Evolutionary conservation across 352 stramenopile genomes (phyloP).

Genomic region (Globisporangium okanoganense): DNA sequence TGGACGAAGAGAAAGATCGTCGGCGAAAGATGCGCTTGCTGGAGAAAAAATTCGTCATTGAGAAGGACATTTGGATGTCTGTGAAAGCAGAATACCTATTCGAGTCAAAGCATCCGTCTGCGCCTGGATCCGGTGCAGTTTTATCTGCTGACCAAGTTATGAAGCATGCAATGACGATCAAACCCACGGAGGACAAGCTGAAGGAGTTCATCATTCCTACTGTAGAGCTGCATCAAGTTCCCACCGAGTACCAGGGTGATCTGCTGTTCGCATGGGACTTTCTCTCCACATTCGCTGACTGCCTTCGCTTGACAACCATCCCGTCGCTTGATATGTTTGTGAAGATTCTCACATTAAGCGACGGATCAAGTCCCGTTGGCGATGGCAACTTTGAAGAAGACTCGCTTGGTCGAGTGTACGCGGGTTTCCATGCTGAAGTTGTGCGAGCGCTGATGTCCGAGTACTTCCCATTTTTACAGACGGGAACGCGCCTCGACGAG

Average conservation of each 20-base stretch:
- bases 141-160: not conserved
- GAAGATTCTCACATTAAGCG: conserved; percentile 39
- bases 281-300: conserved; percentile 70
- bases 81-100: conserved; percentile 40
- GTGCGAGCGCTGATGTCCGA: conserved; percentile 50
- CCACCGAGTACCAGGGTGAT: conserved; percentile 40
- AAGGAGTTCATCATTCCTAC: conserved; percentile 26
- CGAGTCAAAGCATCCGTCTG: conserved; percentile 6
- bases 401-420: conserved; percentile 37
- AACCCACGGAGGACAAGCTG: not conserved
- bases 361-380: conserved; percentile 43
- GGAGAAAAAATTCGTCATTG: conserved; percentile 46
- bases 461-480: conserved; percentile 69
- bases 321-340: conserved; percentile 55
- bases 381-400: conserved; percentile 49
- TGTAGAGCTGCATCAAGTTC: conserved; percentile 36
- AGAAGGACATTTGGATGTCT: conserved; percentile 49
- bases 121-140: not conserved
- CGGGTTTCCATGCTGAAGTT: conserved; percentile 50
- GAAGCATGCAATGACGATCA: not conserved
- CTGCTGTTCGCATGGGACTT: conserved; percentile 78
- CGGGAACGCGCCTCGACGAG: conserved; percentile 63
- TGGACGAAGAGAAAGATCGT: conserved; percentile 61
- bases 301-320: conserved; percentile 39
- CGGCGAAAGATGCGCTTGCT: conserved; percentile 50